Conservation (phyloP, 805 yeast species). For the Blastobotrys robertii region DNA sequence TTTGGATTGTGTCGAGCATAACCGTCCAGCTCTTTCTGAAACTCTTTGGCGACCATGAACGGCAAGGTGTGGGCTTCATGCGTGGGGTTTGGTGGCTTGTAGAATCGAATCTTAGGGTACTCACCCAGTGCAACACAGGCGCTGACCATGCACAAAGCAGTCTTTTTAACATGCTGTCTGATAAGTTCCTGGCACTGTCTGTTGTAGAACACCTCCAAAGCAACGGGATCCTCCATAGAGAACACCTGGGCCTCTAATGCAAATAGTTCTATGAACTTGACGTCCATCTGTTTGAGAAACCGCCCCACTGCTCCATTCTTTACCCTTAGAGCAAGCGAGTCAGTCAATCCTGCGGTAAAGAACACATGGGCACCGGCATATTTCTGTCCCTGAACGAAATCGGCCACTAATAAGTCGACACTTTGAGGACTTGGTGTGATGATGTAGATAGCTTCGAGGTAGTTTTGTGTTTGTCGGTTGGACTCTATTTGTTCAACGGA, state of each 20-base stretch:
- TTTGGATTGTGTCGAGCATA: constrained; percentile 62
- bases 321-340: constrained; percentile 17
- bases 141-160: constrained; percentile 58
- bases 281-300: constrained; percentile 26
- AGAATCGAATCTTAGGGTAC: constrained; percentile 76
- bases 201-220: constrained; percentile 68
- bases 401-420: constrained; percentile 69
- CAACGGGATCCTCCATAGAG: constrained; percentile 47
- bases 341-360: constrained; percentile 48
- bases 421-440: constrained; percentile 60
- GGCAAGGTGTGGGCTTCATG: constrained; percentile 54
- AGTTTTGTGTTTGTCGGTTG: constrained; percentile 48
- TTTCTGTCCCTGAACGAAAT: constrained; percentile 58
- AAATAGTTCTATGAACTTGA: constrained; percentile 39
- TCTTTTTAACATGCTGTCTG: constrained; percentile 43
- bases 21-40: constrained; percentile 62
- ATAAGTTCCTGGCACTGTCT: constrained; percentile 52
- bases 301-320: constrained; percentile 20
- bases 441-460: constrained; percentile 72
- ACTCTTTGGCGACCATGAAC: constrained; percentile 57
- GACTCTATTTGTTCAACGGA: constrained; percentile 39
- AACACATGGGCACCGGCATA: constrained; percentile 67
- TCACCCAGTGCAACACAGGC: constrained; percentile 76
- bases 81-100: constrained; percentile 42
- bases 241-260: constrained; percentile 68